phyloP scores from a whole-genome alignment of 1,284 basidiomycete genomes.

The Ceratobasidium sp. region DNA sequence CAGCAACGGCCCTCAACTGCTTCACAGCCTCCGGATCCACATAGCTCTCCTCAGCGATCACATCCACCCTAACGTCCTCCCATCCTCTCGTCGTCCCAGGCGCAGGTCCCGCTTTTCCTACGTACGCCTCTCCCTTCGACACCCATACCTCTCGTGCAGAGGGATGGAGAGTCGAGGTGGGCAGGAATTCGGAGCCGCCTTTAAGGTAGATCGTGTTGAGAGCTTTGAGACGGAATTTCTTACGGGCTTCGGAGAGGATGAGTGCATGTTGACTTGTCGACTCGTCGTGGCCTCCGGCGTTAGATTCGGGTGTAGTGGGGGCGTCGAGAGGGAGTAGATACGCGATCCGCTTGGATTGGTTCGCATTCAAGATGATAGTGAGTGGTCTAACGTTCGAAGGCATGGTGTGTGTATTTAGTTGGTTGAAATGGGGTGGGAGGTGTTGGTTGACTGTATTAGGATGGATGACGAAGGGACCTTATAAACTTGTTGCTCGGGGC shows the following conservation, averaged over 20 bases:
- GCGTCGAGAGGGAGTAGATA: slow-evolving; percentile 46
- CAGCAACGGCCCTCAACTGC: slow-evolving; percentile 52
- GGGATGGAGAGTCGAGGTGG: slow-evolving; percentile 47
- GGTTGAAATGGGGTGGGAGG: not conserved
- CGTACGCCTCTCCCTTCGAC: slow-evolving; percentile 55
- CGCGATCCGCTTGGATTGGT: slow-evolving; percentile 53
- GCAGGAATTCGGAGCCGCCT: slow-evolving; percentile 51
- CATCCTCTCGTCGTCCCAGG: not conserved
- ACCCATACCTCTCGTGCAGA: slow-evolving; percentile 52
- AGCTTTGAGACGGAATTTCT: slow-evolving; percentile 55
- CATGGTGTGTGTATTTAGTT: slow-evolving; percentile 33
- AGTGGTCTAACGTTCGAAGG: slow-evolving; percentile 41
- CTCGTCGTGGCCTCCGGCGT: too few relatives aligned
- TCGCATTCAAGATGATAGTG: slow-evolving; percentile 55
- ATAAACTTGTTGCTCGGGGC: slow-evolving; percentile 4
- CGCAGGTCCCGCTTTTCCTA: slow-evolving; percentile 46
- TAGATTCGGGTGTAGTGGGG: slow-evolving; percentile 20
- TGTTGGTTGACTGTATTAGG: too few relatives aligned
- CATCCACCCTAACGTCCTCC: slow-evolving; percentile 37
- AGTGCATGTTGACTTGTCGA: slow-evolving; percentile 46
- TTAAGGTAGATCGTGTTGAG: slow-evolving; percentile 52
- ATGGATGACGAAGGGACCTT: not conserved
- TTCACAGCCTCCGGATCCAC: slow-evolving; percentile 54
- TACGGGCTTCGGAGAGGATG: slow-evolving; percentile 55
- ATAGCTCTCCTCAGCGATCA: slow-evolving; percentile 52